Base-by-base conservation (phyloP, 257 asterid genomes). In the Solanum arcanum region DNA sequence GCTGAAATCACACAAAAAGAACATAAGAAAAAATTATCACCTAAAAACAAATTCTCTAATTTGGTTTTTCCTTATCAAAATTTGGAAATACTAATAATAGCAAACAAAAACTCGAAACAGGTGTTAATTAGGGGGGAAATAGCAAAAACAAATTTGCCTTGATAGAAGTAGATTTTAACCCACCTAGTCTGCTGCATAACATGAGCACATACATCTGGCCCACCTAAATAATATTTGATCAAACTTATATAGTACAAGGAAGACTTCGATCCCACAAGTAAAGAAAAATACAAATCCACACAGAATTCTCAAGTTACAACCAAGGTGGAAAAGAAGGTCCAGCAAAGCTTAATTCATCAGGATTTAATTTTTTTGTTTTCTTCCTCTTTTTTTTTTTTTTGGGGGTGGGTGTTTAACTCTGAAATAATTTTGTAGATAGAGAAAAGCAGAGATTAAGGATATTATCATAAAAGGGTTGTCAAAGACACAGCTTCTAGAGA, bases 1-100 rank as follows among this genome's bases (percentile, higher is more conserved):
- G 92, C 99, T 96, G 87, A 88, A 85, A 90, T 86, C 86, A 91
- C 59, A 88, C 46, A 91, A 39, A 83, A 44, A 89, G 37, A 88
- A 86, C 64, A 29, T 72, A 66, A 86, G 60, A 91, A 91, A 41
- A 29, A 62, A 73, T 25, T 49, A 59, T 68, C 70, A 70, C 78
- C 78, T 76, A 86, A 72, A 11, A 73, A 37, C 9, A 11, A 73
- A 37, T 37, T 37, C 44, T 12, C 81, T 18, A 20, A 35, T 35
- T 73, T 37, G 81, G 49, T 73, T 20, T 37, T 20, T 12, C 49
- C 49, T 73, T 18, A 10, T 18, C 27, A 73, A 73, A 73, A 25
- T 12, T 78, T 27, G 56, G 47, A 46, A 10, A 60, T 70, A 29
- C 44, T 25, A 60, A 83, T 46, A 68, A 87, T 16, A 52, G 62